Evolutionary conservation across 768 basidiomycete species (phyloP).

Genomic region (Tulasnella sp.): DNA sequence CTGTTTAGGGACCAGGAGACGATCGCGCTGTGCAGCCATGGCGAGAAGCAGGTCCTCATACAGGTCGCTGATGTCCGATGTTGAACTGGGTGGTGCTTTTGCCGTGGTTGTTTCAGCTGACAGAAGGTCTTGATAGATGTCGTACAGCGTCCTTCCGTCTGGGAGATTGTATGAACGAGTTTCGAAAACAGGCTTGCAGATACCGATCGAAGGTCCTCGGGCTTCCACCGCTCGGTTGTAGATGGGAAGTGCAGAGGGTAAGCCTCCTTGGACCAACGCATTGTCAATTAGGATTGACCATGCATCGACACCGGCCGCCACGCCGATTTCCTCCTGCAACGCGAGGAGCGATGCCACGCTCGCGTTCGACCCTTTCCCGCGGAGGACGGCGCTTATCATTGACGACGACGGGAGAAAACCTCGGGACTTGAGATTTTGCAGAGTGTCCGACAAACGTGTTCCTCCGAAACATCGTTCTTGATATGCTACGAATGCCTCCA

Average conservation of each 20-base stretch:
- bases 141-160: not conserved
- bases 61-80: not conserved
- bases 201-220: not conserved
- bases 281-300: slow-evolving; percentile 50
- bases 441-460: not conserved
- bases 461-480: not conserved
- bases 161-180: not conserved
- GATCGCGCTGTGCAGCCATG: not conserved
- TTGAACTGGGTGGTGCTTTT: not conserved
- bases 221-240: slow-evolving; percentile 33
- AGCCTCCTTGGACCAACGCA: slow-evolving; percentile 28
- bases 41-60: not conserved
- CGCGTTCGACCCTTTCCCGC: not conserved
- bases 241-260: slow-evolving; percentile 34
- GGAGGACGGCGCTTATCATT: not conserved
- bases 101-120: not conserved
- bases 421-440: not conserved
- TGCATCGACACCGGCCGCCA: slow-evolving; percentile 32
- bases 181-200: not conserved
- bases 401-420: not conserved
- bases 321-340: slow-evolving; percentile 31
- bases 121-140: not conserved
- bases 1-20: not conserved
- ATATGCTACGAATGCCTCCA: not conserved
- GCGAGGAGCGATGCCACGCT: slow-evolving; percentile 22